Evolutionary conservation across 495 filamentous ascomycete genomes (phyloP), one percentile per base, ranked within the genome.

Genomic region (Neurospora tetraspora): DNA sequence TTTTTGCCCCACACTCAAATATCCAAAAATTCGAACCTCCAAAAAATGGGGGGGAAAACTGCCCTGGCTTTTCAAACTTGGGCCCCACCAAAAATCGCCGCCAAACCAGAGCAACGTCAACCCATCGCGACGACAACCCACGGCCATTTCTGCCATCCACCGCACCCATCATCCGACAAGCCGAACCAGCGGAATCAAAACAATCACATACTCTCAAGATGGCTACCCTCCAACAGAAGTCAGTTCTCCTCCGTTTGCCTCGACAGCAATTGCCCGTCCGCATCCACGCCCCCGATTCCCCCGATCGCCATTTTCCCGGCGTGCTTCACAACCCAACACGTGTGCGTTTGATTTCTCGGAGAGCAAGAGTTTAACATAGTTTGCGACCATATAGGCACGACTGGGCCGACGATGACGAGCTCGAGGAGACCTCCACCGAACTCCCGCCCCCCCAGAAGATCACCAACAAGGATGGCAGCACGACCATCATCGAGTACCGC

Each of bases 381-480:
- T 61, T 27, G 6, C 40, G 11, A 39, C 39, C 40, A 75, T 45
- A 42, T 34, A 82, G 82, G 76, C 84, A 84, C 77, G 86, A 98
- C 88, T 99, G 96, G 96, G 96, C 96, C 79, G 96, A 98, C 85
- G 96, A 98, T 79, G 88, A 89, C 72, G 93, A 97, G 73, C 91
- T 93, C 83, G 94, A 97, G 77, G 96, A 98, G 83, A 87, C 91
- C 81, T 83, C 90, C 78, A 85, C 87, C 83, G 89, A 90, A 39
- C 91, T 98, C 75, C 96, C 96, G 70, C 87, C 92, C 68, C 91
- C 91, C 72, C 90, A 94, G 82, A 90, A 95, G 73, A 94, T 91
- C 80, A 90, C 89, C 75, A 98, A 98, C 91, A 94, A 97, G 85
- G 96, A 99, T 81, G 96, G 96, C 77, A 97, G 93, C 80, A 96